Evolutionary conservation across 345 rosid species (phyloP), one percentile per base, ranked within the genome.

Genomic region (Rhizophora apiculata): DNA sequence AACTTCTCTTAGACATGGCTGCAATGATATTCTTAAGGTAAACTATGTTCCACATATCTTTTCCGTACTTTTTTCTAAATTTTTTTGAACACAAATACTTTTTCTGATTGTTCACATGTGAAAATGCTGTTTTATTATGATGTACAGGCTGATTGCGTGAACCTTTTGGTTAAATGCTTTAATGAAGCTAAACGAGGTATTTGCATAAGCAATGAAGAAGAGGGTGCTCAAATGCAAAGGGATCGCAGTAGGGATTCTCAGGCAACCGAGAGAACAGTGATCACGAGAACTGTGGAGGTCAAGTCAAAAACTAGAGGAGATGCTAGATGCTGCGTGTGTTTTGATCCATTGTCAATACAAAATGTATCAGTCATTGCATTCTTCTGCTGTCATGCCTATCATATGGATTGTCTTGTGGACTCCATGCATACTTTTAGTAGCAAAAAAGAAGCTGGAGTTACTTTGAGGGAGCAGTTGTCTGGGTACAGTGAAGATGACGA

Each of bases 321-420:
- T 58, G 86, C 92, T 58, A 85, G 99, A 74, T 96, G 98, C 69
- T 90, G 99, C 87, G 85, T 96, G 76, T 96, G 99, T 77, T 96
- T 96, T 3, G 97, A 92, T 51, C 90, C 93, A 22, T 84, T 96
- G 62, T 92, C 96, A 11, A 85, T 92, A 69, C 92, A 85, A 76
- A 87, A 83, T 19, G 92, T 84, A 56, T 87, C 97, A 0, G 95
- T 88, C 1, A 80, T 90, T 9, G 80, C 84, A 61, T 96, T 96
- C 92, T 92, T 90, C 77, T 96, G 99, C 76, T 92, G 99, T 64
- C 99, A 96, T 74, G 92, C 90, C 49, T 92, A 96, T 80, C 99
- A 96, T 80, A 79, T 66, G 85, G 76, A 75, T 26, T 96, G 99
- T 71, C 91, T 96, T 69, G 71, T 69, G 86, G 99, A 92, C 78